These are phyloP conservation scores for Desmodesmus armatus DNA, from an alignment of 139 green algal species.

Conservation along the genomic window DNA sequence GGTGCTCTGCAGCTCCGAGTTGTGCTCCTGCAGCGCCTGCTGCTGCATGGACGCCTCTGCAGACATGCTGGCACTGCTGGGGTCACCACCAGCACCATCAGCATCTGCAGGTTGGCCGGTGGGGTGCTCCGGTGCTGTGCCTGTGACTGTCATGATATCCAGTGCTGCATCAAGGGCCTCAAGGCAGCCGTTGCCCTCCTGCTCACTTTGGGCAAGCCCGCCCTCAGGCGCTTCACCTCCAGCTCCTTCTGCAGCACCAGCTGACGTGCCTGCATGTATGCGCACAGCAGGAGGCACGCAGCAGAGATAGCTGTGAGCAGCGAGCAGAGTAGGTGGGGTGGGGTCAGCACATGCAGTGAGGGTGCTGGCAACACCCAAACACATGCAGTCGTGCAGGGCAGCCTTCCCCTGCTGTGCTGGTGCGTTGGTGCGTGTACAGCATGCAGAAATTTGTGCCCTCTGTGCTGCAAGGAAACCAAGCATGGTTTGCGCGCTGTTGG, in stretches of 20 bases:
- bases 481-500: neutral
- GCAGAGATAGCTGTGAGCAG: neutral
- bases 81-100: neutral
- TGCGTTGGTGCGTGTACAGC: neutral
- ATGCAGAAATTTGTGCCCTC: neutral
- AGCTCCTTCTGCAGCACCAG: conserved; percentile 33
- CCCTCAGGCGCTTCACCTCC: conserved; percentile 12
- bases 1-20: conserved; percentile 14
- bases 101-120: neutral
- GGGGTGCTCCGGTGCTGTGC: neutral
- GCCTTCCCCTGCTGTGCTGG: too few relatives aligned
- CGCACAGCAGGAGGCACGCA: neutral
- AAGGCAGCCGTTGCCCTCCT: conserved; percentile 28
- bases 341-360: neutral
- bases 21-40: conserved; percentile 7
- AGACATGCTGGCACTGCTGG: neutral
- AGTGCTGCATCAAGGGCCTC: conserved; percentile 16
- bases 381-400: too few relatives aligned
- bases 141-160: conserved; percentile 10
- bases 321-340: neutral
- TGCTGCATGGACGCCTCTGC: neutral
- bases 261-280: conserved; percentile 2
- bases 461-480: neutral
- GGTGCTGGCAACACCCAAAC: neutral
- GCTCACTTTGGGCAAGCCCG: conserved; percentile 11